Conservation (phyloP, 805 yeast species). For the Starmerella powellii region DNA sequence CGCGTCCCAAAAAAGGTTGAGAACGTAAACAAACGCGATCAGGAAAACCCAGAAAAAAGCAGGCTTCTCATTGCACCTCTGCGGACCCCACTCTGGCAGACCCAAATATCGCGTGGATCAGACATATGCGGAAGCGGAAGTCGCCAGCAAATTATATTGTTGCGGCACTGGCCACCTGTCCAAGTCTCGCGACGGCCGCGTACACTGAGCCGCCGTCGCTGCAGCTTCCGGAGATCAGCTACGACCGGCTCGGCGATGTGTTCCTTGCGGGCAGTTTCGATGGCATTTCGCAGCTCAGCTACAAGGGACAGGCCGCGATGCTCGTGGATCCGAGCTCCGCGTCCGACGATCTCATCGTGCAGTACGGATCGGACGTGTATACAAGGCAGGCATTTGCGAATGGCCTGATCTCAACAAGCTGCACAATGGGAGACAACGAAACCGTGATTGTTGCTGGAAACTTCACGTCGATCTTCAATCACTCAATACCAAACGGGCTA, state of each 20-base stretch:
- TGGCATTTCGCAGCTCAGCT: constrained; percentile 30
- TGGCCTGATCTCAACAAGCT: constrained; percentile 17
- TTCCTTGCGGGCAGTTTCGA: constrained; percentile 16
- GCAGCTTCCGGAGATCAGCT: constrained; percentile 6
- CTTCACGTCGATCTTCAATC: constrained; percentile 11
- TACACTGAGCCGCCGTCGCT: constrained; percentile 2
- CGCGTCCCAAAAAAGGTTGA: too few species aligned
- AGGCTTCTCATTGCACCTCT: too few species aligned
- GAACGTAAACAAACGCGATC: too few species aligned
- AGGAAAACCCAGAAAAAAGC: too few species aligned
- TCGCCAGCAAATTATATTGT: neutral
- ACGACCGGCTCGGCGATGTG: constrained; percentile 13
- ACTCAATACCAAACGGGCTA: constrained; percentile 3
- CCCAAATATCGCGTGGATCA: too few species aligned
- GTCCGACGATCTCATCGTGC: constrained; percentile 18
- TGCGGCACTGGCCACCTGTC: neutral
- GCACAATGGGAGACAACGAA: constrained; percentile 15
- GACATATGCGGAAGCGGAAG: too few species aligned
- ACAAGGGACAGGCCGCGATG: constrained; percentile 30
- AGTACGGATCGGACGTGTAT: constrained; percentile 15
- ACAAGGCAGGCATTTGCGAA: constrained; percentile 21
- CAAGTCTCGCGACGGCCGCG: neutral
- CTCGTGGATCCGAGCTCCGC: constrained; percentile 7
- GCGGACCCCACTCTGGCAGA: too few species aligned
- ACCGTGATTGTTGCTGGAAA: constrained; percentile 20